Evolutionary conservation across 1,284 basidiomycete genomes (phyloP), one percentile per base, ranked within the genome.

Genomic region (Blastosporella zonata): DNA sequence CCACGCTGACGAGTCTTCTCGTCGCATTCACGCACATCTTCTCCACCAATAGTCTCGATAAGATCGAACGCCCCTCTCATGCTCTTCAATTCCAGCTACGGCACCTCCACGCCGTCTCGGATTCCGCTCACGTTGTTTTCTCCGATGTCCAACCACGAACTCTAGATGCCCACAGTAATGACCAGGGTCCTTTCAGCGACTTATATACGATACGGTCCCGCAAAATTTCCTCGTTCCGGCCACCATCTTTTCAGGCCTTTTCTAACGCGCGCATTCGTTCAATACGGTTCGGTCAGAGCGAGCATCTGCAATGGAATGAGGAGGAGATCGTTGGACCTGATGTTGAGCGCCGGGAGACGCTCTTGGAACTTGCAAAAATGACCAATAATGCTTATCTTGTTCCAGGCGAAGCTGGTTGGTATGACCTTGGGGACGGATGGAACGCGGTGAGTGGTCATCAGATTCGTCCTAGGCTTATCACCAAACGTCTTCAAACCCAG

Each of bases 361-460:
- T 99, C 18, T 74, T 90, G 10, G 72, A 82, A 22, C 77, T 99
- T 33, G 96, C 94, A 17, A 97, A 93, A 77, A 97, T 99, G 91
- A 82, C 92, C 22, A 89, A 84, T 58, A 92, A 97, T 62, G 94
- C 97, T 27, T 98, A 97, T 68, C 67, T 86, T 43, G 64, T 72
- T 6, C 78, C 77, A 0, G 73, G 74, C 13, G 81, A 84, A 47
- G 57, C 67, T 2, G 79, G 70, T 6, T 97, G 94, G 94, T 95
- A 90, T 65, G 82, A 90, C 35, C 63, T 93, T 18, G 76, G 70
- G 2, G 72, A 71, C 0, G 64, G 75, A 5, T 94, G 85, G 86
- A 82, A 80, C 59, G 65, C 37, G 13, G 59, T 61, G 31, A 44
- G 59, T 53, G 12, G 27, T 4, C 21, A 34, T 18, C 25, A 13